Evolutionary conservation across 108 stramenopile genomes (phyloP).

Genomic region (Thalassiosira profunda): DNA sequence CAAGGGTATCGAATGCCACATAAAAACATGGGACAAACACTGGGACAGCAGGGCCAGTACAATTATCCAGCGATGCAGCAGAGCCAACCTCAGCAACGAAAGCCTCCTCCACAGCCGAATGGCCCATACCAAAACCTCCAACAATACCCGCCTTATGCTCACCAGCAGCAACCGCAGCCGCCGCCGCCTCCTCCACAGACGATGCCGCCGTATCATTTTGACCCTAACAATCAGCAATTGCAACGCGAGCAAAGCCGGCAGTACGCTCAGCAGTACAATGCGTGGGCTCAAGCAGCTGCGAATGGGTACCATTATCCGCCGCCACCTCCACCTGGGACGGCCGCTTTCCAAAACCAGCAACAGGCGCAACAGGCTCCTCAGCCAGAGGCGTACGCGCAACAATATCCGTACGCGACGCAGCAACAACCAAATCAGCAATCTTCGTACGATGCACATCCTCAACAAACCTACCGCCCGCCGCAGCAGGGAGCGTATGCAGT

Average conservation of each 20-base stretch:
- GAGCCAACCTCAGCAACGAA: slow-evolving; percentile 1
- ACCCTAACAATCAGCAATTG: slow-evolving; percentile 39
- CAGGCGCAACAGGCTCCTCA: not conserved
- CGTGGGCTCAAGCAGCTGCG: slow-evolving; percentile 43
- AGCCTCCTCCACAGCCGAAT: slow-evolving; percentile 32
- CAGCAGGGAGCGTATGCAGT: not conserved
- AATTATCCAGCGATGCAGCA: slow-evolving; percentile 16
- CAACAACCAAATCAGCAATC: slow-evolving; percentile 3
- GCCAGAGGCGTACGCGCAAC: slow-evolving; percentile 10
- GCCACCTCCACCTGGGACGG: slow-evolving; percentile 30
- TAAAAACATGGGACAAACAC: not conserved
- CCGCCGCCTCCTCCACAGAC: slow-evolving; percentile 12
- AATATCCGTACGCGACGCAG: slow-evolving; percentile 21
- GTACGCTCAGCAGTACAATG: slow-evolving; percentile 42
- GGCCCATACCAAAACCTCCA: slow-evolving; percentile 28
- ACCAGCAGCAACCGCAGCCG: slow-evolving; percentile 29
- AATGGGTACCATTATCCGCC: slow-evolving; percentile 46
- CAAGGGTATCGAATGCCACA: slow-evolving; percentile 14
- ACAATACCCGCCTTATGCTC: slow-evolving; percentile 31
- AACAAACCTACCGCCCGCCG: not conserved
- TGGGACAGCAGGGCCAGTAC: not conserved
- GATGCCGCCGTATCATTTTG: slow-evolving; percentile 21
- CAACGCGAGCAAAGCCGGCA: slow-evolving; percentile 32
- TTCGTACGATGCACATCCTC: not conserved
- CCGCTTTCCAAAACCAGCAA: slow-evolving; percentile 18